Conservation (phyloP, 208 protist species). For the Leishmania tarentolae region DNA sequence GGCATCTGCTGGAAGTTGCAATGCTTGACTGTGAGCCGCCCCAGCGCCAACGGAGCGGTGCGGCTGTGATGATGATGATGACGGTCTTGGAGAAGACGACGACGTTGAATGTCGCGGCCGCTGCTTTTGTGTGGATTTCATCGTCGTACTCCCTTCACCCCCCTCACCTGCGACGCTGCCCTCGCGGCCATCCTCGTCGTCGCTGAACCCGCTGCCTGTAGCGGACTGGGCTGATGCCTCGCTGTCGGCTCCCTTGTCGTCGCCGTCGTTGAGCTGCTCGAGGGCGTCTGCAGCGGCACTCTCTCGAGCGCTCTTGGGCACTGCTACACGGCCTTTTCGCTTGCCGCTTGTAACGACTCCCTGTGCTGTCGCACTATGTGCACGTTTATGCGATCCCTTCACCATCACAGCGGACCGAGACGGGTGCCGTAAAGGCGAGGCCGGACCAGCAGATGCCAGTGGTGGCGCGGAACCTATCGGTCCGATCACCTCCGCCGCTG, state of each 20-base stretch:
- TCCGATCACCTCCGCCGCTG: slow-evolving; percentile 8
- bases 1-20: slow-evolving; percentile 5
- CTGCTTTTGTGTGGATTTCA: background rate
- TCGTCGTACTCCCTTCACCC: background rate
- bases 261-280: background rate
- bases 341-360: background rate
- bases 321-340: background rate
- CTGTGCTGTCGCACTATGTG: background rate
- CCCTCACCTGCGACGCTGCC: slow-evolving; percentile 2
- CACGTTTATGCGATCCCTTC: background rate
- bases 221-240: background rate
- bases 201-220: background rate
- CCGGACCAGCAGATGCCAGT: background rate
- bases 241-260: slow-evolving; percentile 1
- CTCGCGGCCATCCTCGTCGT: background rate
- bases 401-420: background rate
- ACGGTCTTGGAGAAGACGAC: background rate
- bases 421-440: background rate
- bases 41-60: background rate
- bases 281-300: background rate
- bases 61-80: background rate
- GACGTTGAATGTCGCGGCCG: background rate
- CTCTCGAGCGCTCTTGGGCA: background rate
- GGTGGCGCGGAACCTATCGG: background rate
- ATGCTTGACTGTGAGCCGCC: background rate